Conservation (phyloP, 768 basidiomycete species). For the Tylopilus sp. region DNA sequence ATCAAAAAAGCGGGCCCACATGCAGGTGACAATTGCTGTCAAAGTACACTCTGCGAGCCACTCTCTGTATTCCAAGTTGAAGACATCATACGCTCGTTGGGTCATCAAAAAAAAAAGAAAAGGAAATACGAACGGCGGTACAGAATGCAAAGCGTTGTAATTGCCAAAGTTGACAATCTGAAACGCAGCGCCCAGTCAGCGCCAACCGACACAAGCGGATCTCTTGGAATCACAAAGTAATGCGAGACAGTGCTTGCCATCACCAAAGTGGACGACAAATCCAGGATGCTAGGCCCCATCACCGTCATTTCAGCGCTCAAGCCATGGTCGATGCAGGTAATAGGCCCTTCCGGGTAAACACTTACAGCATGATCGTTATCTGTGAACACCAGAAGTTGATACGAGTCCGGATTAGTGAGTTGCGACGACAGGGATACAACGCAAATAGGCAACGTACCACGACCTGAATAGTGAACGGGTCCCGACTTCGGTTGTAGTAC, state of each 20-base stretch:
- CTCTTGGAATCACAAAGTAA: background rate
- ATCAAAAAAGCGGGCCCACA: background rate
- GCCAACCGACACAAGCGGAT: background rate
- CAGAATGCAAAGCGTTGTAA: background rate
- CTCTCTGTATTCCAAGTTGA: background rate
- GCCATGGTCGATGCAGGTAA: background rate
- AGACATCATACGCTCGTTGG: no score
- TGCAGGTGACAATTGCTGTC: background rate
- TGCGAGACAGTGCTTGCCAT: background rate
- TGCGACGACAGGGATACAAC: no score
- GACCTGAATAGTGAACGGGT: background rate
- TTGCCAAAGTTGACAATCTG: conserved; percentile 1
- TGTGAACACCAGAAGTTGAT: background rate
- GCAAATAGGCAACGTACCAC: background rate
- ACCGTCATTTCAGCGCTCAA: background rate
- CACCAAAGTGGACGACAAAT: conserved; percentile 3
- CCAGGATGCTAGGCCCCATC: background rate
- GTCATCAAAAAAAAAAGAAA: no score
- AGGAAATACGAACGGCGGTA: conserved; percentile 1
- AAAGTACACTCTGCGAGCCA: background rate
- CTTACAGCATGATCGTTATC: conserved; percentile 1
- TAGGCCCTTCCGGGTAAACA: background rate
- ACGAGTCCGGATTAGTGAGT: background rate
- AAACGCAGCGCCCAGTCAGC: background rate
- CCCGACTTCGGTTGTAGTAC: background rate